phyloP scores from a whole-genome alignment of 129 eudicot genomes.

The Tanacetum coccineum region DNA sequence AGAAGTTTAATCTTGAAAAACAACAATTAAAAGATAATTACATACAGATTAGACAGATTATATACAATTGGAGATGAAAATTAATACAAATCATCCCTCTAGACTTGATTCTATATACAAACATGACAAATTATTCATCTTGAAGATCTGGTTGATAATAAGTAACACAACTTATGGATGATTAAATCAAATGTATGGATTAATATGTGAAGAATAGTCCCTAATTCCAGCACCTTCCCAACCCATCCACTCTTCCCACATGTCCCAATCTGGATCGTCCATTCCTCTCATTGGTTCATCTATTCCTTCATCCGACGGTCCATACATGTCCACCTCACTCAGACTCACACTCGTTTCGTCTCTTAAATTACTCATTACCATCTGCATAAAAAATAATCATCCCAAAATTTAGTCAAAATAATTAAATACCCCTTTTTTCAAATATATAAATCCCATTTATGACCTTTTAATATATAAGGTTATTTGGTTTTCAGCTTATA shows the following conservation, averaged over 20 bases:
- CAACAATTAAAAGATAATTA: too few species aligned
- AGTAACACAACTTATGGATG: slow-evolving; percentile 12
- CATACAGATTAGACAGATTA: too few species aligned
- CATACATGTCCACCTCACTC: slow-evolving; percentile 29
- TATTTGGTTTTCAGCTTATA: too few species aligned
- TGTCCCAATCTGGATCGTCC: slow-evolving; percentile 65
- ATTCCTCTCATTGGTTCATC: slow-evolving; percentile 58
- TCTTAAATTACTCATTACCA: slow-evolving; percentile 60
- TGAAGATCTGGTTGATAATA: not conserved
- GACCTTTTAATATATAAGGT: not conserved
- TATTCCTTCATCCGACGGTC: slow-evolving; percentile 27
- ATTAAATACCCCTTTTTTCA: not conserved
- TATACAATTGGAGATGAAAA: too few species aligned
- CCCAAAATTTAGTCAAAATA: slow-evolving; percentile 4
- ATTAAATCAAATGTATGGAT: slow-evolving; percentile 57
- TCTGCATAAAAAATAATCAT: slow-evolving; percentile 31
- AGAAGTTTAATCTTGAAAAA: not conserved
- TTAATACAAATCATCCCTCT: too few species aligned
- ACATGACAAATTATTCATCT: too few species aligned
- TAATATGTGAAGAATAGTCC: slow-evolving; percentile 66
- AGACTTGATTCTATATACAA: too few species aligned
- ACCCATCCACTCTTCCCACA: slow-evolving; percentile 97
- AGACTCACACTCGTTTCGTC: slow-evolving; percentile 27
- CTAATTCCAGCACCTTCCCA: slow-evolving; percentile 96
- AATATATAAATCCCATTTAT: not conserved